These are phyloP conservation scores for Paracoccidioides lutzii DNA, from an alignment of 2,329 filamentous ascomycete species.

Conservation along the genomic window DNA sequence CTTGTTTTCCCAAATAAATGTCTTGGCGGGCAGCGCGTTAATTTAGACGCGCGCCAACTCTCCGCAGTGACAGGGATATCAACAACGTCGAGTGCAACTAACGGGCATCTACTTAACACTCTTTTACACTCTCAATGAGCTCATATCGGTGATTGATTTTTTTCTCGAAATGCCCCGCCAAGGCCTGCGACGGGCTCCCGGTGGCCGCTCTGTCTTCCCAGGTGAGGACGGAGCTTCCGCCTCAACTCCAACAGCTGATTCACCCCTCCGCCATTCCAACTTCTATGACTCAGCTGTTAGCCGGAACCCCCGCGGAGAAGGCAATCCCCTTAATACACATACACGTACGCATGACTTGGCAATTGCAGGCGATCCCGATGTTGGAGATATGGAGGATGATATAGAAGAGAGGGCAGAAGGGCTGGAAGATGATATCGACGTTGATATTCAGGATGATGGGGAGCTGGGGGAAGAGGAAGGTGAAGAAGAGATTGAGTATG, in stretches of 20 bases:
- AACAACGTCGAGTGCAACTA: not conserved
- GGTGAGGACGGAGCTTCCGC: slow-evolving; percentile 11
- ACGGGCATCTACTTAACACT: not conserved
- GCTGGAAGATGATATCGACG: not conserved
- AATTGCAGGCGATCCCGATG: not conserved
- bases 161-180: slow-evolving; percentile 7
- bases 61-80: not conserved
- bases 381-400: not conserved
- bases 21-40: not conserved
- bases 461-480: slow-evolving; percentile 5
- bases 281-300: not conserved
- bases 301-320: not conserved
- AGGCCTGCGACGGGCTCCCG: not conserved
- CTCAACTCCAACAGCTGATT: slow-evolving; percentile 7
- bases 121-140: not conserved
- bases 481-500: slow-evolving; percentile 4
- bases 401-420: not conserved
- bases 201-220: slow-evolving; percentile 5
- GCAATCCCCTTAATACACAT: not conserved
- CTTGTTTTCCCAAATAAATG: too few relatives aligned
- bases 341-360: not conserved
- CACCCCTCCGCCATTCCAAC: slow-evolving; percentile 1
- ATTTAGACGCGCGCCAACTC: not conserved
- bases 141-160: not conserved
- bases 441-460: not conserved